A percentile compares a stretch with the other conserved stretches of the same genome.
Conservation (phyloP, 352 stramenopile genomes). For the Globisporangium spinosum region DNA sequence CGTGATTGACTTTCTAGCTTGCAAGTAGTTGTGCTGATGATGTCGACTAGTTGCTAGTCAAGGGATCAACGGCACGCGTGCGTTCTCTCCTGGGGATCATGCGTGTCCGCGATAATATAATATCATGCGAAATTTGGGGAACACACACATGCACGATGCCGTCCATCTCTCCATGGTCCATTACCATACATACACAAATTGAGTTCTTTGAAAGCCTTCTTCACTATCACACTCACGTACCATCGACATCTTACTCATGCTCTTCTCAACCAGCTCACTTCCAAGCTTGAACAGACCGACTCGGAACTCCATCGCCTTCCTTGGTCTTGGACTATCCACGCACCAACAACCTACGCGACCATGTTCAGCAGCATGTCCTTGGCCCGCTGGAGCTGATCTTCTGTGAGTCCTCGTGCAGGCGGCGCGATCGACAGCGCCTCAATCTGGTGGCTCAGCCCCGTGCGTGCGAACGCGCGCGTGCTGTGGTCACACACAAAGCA, state of each 20-base stretch:
- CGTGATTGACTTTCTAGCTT: slow-evolving; percentile 20
- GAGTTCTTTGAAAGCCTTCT: neutral
- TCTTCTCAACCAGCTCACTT: neutral
- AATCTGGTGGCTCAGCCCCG: slow-evolving; percentile 36
- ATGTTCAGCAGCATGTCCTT: slow-evolving; percentile 57
- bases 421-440: slow-evolving; percentile 29
- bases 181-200: slow-evolving; percentile 1
- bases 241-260: neutral
- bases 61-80: slow-evolving; percentile 21
- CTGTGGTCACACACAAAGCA: slow-evolving; percentile 86
- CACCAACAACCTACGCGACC: slow-evolving; percentile 1
- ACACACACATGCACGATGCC: slow-evolving; percentile 9
- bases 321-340: neutral
- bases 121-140: slow-evolving; percentile 84
- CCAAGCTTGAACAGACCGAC: neutral
- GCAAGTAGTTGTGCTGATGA: slow-evolving; percentile 18
- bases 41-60: slow-evolving; percentile 25
- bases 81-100: neutral
- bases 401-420: slow-evolving; percentile 47
- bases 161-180: slow-evolving; percentile 22
- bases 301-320: neutral
- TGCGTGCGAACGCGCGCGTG: slow-evolving; percentile 51
- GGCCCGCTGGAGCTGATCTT: slow-evolving; percentile 68
- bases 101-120: slow-evolving; percentile 57
- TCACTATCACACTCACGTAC: too few relatives aligned